phyloP scores from a whole-genome alignment of 768 basidiomycete species.

The Nidula microcarpa region DNA sequence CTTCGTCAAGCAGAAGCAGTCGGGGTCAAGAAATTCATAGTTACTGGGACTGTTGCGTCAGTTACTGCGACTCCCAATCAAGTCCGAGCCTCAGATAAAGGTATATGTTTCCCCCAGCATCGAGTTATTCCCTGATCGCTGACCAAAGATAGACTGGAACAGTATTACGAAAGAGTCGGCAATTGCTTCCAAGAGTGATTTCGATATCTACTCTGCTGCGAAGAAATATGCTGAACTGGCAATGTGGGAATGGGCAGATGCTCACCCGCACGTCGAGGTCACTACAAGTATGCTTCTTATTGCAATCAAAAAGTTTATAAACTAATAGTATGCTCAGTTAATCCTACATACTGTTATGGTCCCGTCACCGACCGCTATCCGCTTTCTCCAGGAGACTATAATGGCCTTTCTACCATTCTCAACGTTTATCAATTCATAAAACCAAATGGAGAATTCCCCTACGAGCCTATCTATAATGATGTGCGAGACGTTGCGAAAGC shows the following conservation, averaged over 20 bases:
- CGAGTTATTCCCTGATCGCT: background rate
- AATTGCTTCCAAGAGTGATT: slow-evolving; percentile 8
- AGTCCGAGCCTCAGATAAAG: slow-evolving; percentile 19
- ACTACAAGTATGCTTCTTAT: slow-evolving; percentile 23
- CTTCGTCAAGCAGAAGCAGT: slow-evolving; percentile 32
- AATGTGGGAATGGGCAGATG: slow-evolving; percentile 37
- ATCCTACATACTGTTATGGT: slow-evolving; percentile 33
- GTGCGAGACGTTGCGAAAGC: slow-evolving; percentile 32
- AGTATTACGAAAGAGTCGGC: slow-evolving; percentile 24
- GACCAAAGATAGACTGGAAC: slow-evolving; percentile 26
- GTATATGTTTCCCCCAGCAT: slow-evolving; percentile 7
- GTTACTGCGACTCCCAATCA: slow-evolving; percentile 13
- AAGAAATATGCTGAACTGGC: slow-evolving; percentile 38
- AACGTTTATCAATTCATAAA: slow-evolving; percentile 24
- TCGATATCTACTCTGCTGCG: slow-evolving; percentile 25
- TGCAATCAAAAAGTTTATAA: background rate
- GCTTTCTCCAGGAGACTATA: slow-evolving; percentile 15
- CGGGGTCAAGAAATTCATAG: slow-evolving; percentile 29
- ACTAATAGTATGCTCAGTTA: slow-evolving; percentile 17
- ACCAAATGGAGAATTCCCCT: slow-evolving; percentile 19
- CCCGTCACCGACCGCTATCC: slow-evolving; percentile 25
- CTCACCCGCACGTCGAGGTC: slow-evolving; percentile 33
- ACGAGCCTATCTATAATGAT: slow-evolving; percentile 21
- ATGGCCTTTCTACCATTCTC: slow-evolving; percentile 20
- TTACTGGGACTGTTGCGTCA: slow-evolving; percentile 35